phyloP scores from a whole-genome alignment of 805 yeast species.

The Lipomyces sp. region DNA sequence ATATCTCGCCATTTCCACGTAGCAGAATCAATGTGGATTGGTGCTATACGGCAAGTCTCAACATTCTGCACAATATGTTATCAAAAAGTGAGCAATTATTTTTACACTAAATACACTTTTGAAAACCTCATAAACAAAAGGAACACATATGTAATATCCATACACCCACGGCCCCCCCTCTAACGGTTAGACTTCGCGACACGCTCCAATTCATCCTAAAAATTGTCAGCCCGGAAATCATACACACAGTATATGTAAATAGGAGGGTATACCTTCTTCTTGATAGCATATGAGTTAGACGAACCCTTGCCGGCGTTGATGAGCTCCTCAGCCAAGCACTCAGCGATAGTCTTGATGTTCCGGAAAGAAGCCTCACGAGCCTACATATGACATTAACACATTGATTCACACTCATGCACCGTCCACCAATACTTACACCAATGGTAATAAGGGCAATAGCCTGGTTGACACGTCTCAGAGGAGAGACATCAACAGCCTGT shows the following conservation, averaged over 20 bases:
- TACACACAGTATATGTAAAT: background rate
- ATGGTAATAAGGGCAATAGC: slow-evolving; percentile 96
- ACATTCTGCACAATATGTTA: background rate
- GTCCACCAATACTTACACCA: slow-evolving; percentile 59
- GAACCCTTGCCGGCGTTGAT: slow-evolving; percentile 99
- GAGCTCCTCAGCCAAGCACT: slow-evolving; percentile 99
- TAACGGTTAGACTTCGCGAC: slow-evolving; percentile 99
- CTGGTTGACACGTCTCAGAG: slow-evolving; percentile 99
- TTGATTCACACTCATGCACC: slow-evolving; percentile 43
- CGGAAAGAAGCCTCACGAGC: slow-evolving; percentile 99
- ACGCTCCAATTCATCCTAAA: slow-evolving; percentile 96
- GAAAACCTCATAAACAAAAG: slow-evolving; percentile 21
- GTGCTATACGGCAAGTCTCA: background rate
- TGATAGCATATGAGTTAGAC: slow-evolving; percentile 99
- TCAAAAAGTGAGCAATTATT: slow-evolving; percentile 22
- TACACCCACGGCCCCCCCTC: slow-evolving; percentile 2
- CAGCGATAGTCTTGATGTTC: slow-evolving; percentile 99
- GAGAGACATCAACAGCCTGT: slow-evolving; percentile 99
- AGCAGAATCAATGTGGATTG: no score
- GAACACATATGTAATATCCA: slow-evolving; percentile 20
- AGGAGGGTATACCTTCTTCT: slow-evolving; percentile 74
- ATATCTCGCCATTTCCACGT: no score
- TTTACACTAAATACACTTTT: slow-evolving; percentile 37
- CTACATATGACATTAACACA: slow-evolving; percentile 6
- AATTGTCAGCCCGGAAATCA: slow-evolving; percentile 9